A percentile compares a stretch with the other conserved stretches of the same genome.
Conservation (phyloP, 1,284 basidiomycete species). For the Irpex sp. region DNA sequence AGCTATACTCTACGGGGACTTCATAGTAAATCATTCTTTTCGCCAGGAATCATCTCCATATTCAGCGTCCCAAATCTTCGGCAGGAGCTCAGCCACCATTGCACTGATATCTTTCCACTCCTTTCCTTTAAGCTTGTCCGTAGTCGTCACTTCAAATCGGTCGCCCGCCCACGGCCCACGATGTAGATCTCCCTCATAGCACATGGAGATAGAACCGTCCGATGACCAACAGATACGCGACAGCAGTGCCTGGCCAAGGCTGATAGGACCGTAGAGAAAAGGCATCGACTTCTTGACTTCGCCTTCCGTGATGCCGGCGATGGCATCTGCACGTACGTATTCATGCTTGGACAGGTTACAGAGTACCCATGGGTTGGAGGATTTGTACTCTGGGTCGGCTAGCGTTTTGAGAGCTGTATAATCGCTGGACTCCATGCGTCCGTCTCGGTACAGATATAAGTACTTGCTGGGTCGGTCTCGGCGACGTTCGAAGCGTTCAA, state of each 20-base stretch:
- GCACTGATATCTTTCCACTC: conserved; percentile 1
- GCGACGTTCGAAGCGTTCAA: background rate
- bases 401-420: background rate
- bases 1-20: too few relatives aligned
- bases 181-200: background rate
- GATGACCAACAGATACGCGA: conserved; percentile 2
- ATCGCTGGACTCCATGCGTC: too few relatives aligned
- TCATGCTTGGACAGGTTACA: conserved; percentile 1
- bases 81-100: background rate
- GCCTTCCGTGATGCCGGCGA: background rate
- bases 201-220: background rate
- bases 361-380: background rate
- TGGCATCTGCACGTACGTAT: background rate
- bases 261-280: background rate
- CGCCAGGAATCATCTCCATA: background rate
- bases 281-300: background rate
- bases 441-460: background rate
- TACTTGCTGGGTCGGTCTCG: background rate
- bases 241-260: background rate
- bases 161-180: background rate
- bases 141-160: conserved; percentile 3
- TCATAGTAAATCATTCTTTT: background rate
- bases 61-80: background rate
- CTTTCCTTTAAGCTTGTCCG: background rate
- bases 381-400: background rate